Evolutionary conservation across 2,329 filamentous ascomycete species (phyloP).

Genomic region (Diplodia scrobiculata): DNA sequence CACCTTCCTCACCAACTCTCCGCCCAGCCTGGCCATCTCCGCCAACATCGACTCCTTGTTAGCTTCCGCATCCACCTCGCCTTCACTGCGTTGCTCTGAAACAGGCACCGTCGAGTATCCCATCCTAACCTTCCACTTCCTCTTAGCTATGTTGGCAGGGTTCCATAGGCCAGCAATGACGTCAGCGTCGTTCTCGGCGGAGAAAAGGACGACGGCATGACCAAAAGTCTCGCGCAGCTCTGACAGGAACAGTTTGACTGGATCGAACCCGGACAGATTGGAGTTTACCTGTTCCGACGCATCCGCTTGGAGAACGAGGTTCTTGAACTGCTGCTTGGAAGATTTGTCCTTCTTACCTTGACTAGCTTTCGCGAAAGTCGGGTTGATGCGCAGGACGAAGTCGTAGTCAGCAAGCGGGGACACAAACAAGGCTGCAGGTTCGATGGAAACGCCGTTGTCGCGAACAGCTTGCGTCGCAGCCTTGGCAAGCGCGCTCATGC

Average conservation of each 20-base stretch:
- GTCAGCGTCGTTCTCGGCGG: constrained; percentile 63
- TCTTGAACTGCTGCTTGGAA: constrained; percentile 68
- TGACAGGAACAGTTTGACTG: constrained; percentile 63
- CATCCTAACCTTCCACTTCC: constrained; percentile 71
- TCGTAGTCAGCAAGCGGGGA: constrained; percentile 77
- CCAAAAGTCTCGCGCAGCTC: constrained; percentile 70
- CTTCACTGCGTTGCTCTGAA: constrained; percentile 36
- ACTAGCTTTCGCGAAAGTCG: constrained; percentile 51
- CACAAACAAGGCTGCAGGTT: constrained; percentile 68
- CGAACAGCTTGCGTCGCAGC: constrained; percentile 66
- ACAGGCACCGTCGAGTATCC: constrained; percentile 66
- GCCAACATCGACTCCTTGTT: constrained; percentile 69
- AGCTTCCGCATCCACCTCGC: constrained; percentile 58
- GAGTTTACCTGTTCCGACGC: constrained; percentile 39
- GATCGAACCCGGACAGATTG: constrained; percentile 59
- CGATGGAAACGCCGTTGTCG: constrained; percentile 36
- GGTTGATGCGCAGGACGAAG: constrained; percentile 73
- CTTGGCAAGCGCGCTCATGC: constrained; percentile 79
- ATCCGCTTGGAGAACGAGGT: constrained; percentile 66
- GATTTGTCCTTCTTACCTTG: constrained; percentile 37
- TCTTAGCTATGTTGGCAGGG: constrained; percentile 53
- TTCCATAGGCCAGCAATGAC: constrained; percentile 68
- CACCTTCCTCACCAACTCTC: constrained; percentile 57
- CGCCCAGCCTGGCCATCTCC: constrained; percentile 68
- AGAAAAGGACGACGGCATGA: constrained; percentile 76